Conservation (phyloP, 176 grass and related monocot genomes). For the Dendrocalamus sinicus region DNA sequence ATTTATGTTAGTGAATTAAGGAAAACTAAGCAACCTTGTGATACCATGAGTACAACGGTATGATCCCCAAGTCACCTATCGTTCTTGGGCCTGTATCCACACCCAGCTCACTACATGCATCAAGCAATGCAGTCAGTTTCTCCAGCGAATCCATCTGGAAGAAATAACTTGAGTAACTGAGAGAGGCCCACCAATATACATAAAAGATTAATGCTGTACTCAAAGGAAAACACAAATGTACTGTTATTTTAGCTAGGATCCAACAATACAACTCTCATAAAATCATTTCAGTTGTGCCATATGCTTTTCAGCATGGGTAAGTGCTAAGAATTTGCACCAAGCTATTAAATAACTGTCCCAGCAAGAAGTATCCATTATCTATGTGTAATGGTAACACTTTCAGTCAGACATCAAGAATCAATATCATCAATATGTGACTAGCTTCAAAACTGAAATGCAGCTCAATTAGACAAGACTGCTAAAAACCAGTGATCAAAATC, state of each 20-base stretch:
- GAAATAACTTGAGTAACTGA: conserved; percentile 51
- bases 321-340: not conserved
- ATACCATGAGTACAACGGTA: conserved; percentile 97
- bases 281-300: not conserved
- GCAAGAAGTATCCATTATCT: not conserved
- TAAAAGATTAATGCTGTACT: conserved; percentile 33
- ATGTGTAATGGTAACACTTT: not conserved
- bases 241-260: not conserved
- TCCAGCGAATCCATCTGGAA: conserved; percentile 95
- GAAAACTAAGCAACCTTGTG: conserved; percentile 70
- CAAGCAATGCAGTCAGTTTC: conserved; percentile 97
- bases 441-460: conserved; percentile 23
- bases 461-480: not conserved
- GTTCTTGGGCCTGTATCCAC: conserved; percentile 81
- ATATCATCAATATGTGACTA: not conserved
- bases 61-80: conserved; percentile 83
- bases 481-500: conserved; percentile 8
- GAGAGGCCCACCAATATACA: conserved; percentile 46
- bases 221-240: not conserved
- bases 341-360: not conserved
- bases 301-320: not conserved
- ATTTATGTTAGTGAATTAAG: conserved; percentile 5
- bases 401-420: not conserved
- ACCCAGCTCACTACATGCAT: conserved; percentile 89
- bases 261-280: not conserved